phyloP scores from a whole-genome alignment of 495 filamentous ascomycete species.

The Podospora pseudopauciseta region DNA sequence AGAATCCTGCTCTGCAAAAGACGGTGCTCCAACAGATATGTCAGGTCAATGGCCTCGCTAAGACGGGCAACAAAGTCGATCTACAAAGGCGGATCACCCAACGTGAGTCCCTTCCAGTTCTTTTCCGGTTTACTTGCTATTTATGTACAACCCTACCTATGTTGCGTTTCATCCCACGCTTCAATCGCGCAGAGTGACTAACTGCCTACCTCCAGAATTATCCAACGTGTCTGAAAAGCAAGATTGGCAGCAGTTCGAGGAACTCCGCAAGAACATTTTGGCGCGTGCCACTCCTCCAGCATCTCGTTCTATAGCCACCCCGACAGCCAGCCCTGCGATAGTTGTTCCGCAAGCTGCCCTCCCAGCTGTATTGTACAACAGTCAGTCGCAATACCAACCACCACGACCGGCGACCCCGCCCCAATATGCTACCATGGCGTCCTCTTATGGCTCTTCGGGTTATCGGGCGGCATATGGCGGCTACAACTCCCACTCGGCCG shows the following conservation, averaged over 20 bases:
- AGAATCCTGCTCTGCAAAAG: conserved; percentile 51
- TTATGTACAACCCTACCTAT: no score
- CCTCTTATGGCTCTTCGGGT: not conserved
- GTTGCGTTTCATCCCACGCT: not conserved
- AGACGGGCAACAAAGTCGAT: conserved; percentile 75
- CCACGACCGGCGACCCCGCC: conserved; percentile 2
- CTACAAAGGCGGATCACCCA: conserved; percentile 72
- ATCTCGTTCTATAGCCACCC: not conserved
- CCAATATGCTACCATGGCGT: conserved; percentile 18
- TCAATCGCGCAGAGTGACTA: not conserved
- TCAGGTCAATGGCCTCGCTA: conserved; percentile 60
- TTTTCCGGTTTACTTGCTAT: not conserved
- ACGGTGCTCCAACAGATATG: conserved; percentile 70
- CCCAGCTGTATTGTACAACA: conserved; percentile 13
- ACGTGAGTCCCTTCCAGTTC: conserved; percentile 45
- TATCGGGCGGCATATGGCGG: not conserved
- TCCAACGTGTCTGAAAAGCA: not conserved
- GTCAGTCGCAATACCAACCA: conserved; percentile 13
- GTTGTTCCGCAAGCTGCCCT: no score
- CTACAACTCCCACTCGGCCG: not conserved
- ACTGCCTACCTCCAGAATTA: not conserved
- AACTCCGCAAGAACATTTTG: conserved; percentile 27
- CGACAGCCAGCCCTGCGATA: not conserved
- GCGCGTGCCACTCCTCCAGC: not conserved
- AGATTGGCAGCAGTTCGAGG: conserved; percentile 24